Evolutionary conservation across 352 stramenopile genomes (phyloP), one percentile per base, ranked within the genome.

Genomic region (Ophiocytium majus): DNA sequence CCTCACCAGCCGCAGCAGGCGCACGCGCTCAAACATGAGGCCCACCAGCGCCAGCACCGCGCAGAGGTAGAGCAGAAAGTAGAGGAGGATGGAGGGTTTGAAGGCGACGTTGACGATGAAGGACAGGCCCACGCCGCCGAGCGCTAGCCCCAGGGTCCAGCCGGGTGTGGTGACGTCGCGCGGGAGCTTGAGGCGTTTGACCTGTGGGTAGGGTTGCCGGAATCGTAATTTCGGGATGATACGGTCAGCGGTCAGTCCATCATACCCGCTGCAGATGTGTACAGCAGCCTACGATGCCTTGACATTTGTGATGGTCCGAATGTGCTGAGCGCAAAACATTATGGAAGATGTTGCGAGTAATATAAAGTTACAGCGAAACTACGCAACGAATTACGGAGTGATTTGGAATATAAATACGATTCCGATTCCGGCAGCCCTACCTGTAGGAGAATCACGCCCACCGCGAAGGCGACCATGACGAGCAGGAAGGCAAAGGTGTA

Each of bases 111-210:
- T 92, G 0, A 82, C 90, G 19, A 91, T 31, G 5, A 92, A 85
- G 1, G 88, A 86, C 50, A 82, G 85, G 10, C 88, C 32, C 0
- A 91, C 43, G 43, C 5, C 43, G 14, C 5, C 5, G 14, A 57
- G 43, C 5, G 43, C 43, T 57, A 57, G 43, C 5, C 5, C 43
- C 14, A 57, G 43, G 43, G 43, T 57, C 5, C 5, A 14, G 43
- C 5, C 5, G 5, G 43, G 43, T 32, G 94, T 96, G 85, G 92
- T 94, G 9, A 95, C 94, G 88, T 98, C 92, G 37, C 94, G 94
- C 76, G 43, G 43, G 5, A 57, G 43, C 43, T 57, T 57, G 43
- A 57, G 43, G 43, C 43, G 43, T 14, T 57, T 57, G 43, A 14
- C 43, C 14, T n/a, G n/a, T n/a, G n/a, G n/a, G n/a, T n/a, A n/a